These are phyloP conservation scores for Flagelloscypha sp. DNA, from an alignment of 768 basidiomycete species.

Conservation along the genomic window DNA sequence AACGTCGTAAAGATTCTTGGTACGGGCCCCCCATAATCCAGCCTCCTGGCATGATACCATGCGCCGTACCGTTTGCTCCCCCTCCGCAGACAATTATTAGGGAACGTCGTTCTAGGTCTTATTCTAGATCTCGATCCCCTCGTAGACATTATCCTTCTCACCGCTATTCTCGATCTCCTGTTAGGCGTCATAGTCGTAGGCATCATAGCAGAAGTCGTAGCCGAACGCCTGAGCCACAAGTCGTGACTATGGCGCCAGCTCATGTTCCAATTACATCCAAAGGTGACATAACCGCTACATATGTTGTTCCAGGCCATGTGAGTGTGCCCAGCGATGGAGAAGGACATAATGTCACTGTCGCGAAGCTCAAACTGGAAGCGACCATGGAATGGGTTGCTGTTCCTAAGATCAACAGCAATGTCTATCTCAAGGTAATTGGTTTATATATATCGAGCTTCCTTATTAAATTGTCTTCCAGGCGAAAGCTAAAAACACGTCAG, in stretches of 20 bases:
- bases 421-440: constrained; percentile 28
- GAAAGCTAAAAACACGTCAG: constrained; percentile 44
- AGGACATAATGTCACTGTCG: constrained; percentile 34
- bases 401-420: constrained; percentile 29
- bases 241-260: no score
- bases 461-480: constrained; percentile 21
- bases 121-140: no score
- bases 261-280: constrained; percentile 25
- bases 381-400: constrained; percentile 35
- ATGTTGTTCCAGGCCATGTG: constrained; percentile 32
- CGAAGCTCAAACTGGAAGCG: constrained; percentile 26
- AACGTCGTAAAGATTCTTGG: constrained; percentile 1
- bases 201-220: background rate
- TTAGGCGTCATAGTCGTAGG: no score
- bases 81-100: no score
- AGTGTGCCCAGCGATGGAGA: constrained; percentile 32
- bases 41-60: constrained; percentile 2
- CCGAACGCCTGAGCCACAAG: constrained; percentile 1
- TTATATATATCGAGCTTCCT: background rate
- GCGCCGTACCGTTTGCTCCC: background rate
- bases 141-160: no score
- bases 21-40: background rate
- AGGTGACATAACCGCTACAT: constrained; percentile 32
- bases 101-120: no score
- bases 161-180: no score